These are phyloP conservation scores for Fusarium pilosicola DNA, from an alignment of 2,329 filamentous ascomycete genomes.

Conservation along the genomic window DNA sequence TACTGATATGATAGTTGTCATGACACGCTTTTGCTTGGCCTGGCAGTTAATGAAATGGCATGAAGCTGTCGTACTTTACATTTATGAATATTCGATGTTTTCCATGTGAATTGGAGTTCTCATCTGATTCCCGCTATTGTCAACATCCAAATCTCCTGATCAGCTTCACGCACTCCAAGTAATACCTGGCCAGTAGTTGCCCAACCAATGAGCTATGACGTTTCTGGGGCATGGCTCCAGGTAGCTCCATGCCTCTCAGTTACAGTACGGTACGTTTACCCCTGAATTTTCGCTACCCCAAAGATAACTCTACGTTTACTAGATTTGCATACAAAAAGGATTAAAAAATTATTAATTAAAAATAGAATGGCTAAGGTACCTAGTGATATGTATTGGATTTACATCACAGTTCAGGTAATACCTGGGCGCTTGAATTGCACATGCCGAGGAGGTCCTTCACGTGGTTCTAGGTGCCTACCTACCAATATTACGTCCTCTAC, in stretches of 20 bases:
- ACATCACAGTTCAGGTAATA: background rate
- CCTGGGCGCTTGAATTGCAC: background rate
- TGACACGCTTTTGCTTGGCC: conserved; percentile 32
- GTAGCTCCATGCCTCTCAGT: background rate
- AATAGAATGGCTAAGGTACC: background rate
- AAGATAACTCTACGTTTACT: background rate
- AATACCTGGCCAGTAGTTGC: background rate
- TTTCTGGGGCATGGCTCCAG: background rate
- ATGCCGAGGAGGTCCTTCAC: background rate
- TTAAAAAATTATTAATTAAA: too few relatives aligned
- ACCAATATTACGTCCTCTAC: too few relatives aligned
- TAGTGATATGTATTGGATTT: too few relatives aligned
- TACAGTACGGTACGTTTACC: background rate
- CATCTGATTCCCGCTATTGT: background rate
- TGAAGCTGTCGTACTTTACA: background rate
- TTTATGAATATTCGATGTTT: background rate
- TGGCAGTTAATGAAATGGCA: conserved; percentile 18
- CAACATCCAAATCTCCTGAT: background rate
- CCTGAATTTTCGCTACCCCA: background rate
- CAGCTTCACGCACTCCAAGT: background rate
- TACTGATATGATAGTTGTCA: conserved; percentile 38
- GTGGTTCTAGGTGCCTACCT: background rate
- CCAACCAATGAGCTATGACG: conserved; percentile 5
- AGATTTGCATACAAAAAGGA: background rate
- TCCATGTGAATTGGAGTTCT: background rate